Evolutionary conservation across 208 protist genomes (phyloP), one percentile per base, ranked within the genome.

Genomic region (Trypanosoma avium): DNA sequence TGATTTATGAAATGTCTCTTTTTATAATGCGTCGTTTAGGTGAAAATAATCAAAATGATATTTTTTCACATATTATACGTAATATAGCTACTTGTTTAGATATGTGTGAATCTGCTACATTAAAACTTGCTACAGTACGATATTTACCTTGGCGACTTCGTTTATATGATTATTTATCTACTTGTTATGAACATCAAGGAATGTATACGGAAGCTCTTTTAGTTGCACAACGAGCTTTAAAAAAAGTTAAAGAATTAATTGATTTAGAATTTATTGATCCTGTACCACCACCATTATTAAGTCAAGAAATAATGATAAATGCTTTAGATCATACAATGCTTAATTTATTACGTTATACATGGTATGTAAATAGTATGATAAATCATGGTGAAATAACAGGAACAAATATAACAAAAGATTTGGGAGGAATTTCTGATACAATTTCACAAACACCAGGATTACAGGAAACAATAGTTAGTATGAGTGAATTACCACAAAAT

Each of bases 91-190:
- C 61, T 35, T 73, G 67, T 47, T 17, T 73, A 22, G 67, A 73
- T 22, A 24, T 73, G 42, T 73, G 67, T 42, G 67, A 73, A 24
- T 56, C 67, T 9, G 58, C 42, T 21, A 67, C 67, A 26, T 59
- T 89, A 13, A 77, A 80, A 36, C 61, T 95, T 32, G 83, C 85
- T 24, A 78, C 82, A 13, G 82, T 88, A 19, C 67, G 77, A 19
- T 95, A 82, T 54, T 62, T 95, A 45, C 84, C 84, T 0, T 91
- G 78, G 78, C 85, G 89, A 24, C 33, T 91, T 46, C 73, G 80
- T 24, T 70, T 92, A 58, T 91, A 92, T 69, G 71, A 86, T 26
- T 63, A 79, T 46, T 26, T 95, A 9, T 60, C 73, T 15, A 67
- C 61, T 22, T 80, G 75, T 40, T 92, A 84, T 71, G 70, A 78